A percentile compares a stretch with the other conserved stretches of the same genome.
Evolutionary conservation across 2,329 filamentous ascomycete species (phyloP).

Genomic region (Aspergillus novoparasiticus): DNA sequence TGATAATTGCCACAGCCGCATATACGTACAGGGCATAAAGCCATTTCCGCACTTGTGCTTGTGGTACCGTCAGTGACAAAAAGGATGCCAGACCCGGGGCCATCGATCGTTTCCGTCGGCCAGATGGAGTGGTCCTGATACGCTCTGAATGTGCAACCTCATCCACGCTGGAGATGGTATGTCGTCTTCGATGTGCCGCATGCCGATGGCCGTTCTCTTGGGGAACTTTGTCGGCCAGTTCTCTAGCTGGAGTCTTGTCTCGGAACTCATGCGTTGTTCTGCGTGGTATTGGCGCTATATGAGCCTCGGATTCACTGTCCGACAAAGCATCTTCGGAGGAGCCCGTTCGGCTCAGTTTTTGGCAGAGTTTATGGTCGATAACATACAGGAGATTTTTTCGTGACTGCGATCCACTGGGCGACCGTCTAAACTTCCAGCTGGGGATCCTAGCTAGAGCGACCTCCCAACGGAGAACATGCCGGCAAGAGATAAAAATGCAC

Average conservation of each 20-base stretch:
- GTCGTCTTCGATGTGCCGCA: slow-evolving; percentile 36
- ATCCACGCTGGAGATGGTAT: slow-evolving; percentile 56
- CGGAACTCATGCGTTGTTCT: slow-evolving; percentile 25
- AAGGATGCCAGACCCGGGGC: slow-evolving; percentile 71
- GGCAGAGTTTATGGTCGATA: slow-evolving; percentile 50
- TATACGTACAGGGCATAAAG: slow-evolving; percentile 82
- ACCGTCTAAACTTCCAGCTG: slow-evolving; percentile 80
- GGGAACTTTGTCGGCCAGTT: slow-evolving; percentile 26
- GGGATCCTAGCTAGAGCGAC: slow-evolving; percentile 85
- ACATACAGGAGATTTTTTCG: slow-evolving; percentile 43
- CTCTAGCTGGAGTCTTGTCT: slow-evolving; percentile 16
- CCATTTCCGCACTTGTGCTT: slow-evolving; percentile 79
- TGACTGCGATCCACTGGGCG: slow-evolving; percentile 42
- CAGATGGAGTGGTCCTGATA: slow-evolving; percentile 58
- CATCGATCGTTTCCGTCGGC: slow-evolving; percentile 66
- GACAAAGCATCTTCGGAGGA: slow-evolving; percentile 39
- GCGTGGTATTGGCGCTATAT: slow-evolving; percentile 38
- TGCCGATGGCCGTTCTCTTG: slow-evolving; percentile 24
- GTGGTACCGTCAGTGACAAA: slow-evolving; percentile 74
- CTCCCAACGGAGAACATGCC: slow-evolving; percentile 76
- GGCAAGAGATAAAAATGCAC: slow-evolving; percentile 71
- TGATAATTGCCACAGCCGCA: slow-evolving; percentile 62
- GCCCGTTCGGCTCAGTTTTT: slow-evolving; percentile 48
- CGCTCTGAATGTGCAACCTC: slow-evolving; percentile 32
- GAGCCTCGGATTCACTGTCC: slow-evolving; percentile 39